Evolutionary conservation across 2,329 filamentous ascomycete species (phyloP).

Genomic region (Saccharata proteae): DNA sequence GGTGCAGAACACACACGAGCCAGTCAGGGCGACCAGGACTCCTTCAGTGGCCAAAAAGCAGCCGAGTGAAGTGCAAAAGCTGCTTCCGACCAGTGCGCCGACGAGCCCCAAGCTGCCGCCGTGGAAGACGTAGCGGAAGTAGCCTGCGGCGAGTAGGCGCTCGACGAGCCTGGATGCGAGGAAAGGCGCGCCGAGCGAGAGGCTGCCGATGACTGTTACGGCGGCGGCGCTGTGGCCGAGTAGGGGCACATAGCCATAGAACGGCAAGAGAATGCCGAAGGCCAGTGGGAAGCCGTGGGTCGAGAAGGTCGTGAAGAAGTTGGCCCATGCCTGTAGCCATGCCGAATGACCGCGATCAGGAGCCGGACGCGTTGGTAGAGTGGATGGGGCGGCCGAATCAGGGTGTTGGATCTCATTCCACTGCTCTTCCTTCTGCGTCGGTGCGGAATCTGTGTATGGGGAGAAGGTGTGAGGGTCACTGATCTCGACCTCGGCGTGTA

Average conservation of each 20-base stretch:
- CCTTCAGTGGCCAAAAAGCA: conserved; percentile 21
- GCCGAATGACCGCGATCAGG: conserved; percentile 1
- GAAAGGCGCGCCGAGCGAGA: conserved; percentile 23
- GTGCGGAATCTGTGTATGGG: neutral
- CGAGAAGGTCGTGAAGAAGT: conserved; percentile 9
- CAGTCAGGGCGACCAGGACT: no score
- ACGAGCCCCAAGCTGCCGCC: conserved; percentile 17
- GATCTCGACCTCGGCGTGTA: neutral
- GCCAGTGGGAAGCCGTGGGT: conserved; percentile 20
- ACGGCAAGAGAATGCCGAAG: conserved; percentile 22
- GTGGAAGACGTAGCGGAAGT: conserved; percentile 19
- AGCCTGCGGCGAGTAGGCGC: conserved; percentile 18
- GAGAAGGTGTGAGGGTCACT: neutral
- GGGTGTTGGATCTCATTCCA: neutral
- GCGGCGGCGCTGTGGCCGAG: conserved; percentile 11
- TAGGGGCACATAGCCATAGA: conserved; percentile 15
- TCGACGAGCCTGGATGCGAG: conserved; percentile 20
- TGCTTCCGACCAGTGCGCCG: conserved; percentile 14
- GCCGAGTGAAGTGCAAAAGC: conserved; percentile 16
- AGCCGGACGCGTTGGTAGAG: neutral
- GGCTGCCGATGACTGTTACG: conserved; percentile 25
- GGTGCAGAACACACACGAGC: conserved; percentile 18
- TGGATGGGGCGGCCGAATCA: neutral
- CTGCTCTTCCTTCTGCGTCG: neutral
- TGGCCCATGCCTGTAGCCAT: neutral